These are phyloP conservation scores for Fusarium buharicum DNA, from an alignment of 2,329 filamentous ascomycete genomes.

Conservation along the genomic window DNA sequence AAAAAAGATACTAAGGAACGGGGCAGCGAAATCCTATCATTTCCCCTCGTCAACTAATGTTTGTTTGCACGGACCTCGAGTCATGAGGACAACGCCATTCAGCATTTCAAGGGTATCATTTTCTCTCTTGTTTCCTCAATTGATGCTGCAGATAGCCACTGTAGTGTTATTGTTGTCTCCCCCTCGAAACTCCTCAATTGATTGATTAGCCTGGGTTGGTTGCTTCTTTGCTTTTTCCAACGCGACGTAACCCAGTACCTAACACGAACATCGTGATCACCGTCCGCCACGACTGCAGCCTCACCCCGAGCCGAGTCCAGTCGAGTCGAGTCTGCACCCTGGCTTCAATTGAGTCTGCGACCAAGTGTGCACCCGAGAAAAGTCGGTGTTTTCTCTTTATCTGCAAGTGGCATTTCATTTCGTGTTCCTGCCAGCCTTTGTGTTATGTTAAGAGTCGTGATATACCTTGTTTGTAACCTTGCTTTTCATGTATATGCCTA, in stretches of 20 bases:
- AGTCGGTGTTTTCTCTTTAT: constrained; percentile 31
- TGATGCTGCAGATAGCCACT: neutral
- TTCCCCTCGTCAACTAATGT: neutral
- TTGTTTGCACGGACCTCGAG: constrained; percentile 11
- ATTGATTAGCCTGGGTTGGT: constrained; percentile 6
- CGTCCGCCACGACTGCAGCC: constrained; percentile 1
- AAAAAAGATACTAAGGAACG: constrained; percentile 10
- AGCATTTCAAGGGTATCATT: constrained; percentile 1
- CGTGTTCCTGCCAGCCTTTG: constrained; percentile 17
- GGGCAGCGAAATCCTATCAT: constrained; percentile 1
- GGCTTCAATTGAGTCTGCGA: constrained; percentile 3
- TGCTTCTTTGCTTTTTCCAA: constrained; percentile 37
- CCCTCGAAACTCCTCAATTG: constrained; percentile 8
- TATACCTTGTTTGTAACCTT: constrained; percentile 32
- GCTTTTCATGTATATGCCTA: constrained; percentile 14
- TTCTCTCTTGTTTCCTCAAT: constrained; percentile 20
- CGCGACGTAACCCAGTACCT: constrained; percentile 2
- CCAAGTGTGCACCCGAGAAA: constrained; percentile 30
- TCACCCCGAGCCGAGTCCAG: no score
- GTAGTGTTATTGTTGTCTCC: constrained; percentile 6
- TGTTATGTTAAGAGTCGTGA: constrained; percentile 17
- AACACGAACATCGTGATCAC: constrained; percentile 17
- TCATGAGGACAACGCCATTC: constrained; percentile 19
- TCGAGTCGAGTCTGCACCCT: constrained; percentile 11
- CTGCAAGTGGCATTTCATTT: no score